These are phyloP conservation scores for Croton laevigatus DNA, from an alignment of 441 rosid genomes.

Conservation along the genomic window DNA sequence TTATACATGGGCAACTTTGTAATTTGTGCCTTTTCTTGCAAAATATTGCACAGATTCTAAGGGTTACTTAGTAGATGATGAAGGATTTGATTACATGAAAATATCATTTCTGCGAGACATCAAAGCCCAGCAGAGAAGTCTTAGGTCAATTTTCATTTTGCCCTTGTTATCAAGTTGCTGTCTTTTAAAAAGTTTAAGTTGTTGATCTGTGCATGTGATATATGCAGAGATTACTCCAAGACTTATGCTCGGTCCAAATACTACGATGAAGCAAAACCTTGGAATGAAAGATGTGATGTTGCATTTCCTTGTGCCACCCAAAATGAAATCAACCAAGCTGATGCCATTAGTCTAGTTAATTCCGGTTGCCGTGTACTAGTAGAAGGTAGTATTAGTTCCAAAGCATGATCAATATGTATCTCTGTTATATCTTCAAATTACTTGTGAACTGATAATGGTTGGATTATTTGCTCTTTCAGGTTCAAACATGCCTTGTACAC, in stretches of 20 bases:
- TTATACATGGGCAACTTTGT: background rate
- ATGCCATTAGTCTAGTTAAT: constrained; percentile 85
- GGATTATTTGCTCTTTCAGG: constrained; percentile 37
- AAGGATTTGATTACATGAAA: constrained; percentile 95
- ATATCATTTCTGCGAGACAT: constrained; percentile 91
- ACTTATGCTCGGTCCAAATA: constrained; percentile 94
- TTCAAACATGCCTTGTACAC: constrained; percentile 96
- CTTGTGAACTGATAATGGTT: background rate
- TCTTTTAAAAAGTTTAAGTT: constrained; percentile 7
- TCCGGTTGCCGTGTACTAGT: constrained; percentile 86
- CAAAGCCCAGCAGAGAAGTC: constrained; percentile 93
- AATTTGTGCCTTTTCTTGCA: constrained; percentile 17
- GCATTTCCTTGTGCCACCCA: constrained; percentile 96
- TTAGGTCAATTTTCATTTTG: constrained; percentile 51
- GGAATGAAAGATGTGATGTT: constrained; percentile 93
- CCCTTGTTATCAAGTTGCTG: background rate
- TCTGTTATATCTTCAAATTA: constrained; percentile 7
- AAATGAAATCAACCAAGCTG: constrained; percentile 92
- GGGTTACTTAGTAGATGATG: constrained; percentile 97
- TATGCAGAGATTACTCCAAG: constrained; percentile 93
- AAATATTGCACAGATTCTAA: constrained; percentile 67
- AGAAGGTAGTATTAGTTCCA: constrained; percentile 65
- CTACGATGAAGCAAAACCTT: constrained; percentile 95
- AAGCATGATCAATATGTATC: constrained; percentile 14
- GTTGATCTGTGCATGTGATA: constrained; percentile 20